Evolutionary conservation across 148 eudicot genomes (phyloP), one percentile per base, ranked within the genome.

Genomic region (Amaranthus cruentus): DNA sequence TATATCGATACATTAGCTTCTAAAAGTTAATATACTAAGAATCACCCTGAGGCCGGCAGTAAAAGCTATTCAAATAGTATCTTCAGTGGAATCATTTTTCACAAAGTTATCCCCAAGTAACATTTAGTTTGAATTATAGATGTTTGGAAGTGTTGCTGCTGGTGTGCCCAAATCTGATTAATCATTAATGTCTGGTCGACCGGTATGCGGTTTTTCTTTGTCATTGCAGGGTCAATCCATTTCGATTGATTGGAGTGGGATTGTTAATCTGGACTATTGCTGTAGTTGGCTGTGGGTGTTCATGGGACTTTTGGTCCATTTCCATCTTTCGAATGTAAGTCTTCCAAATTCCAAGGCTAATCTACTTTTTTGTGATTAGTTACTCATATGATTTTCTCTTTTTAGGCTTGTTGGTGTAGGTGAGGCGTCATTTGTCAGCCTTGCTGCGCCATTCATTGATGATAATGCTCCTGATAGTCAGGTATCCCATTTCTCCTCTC

Each of bases 341-440:
- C 64, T 28, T 28, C 38, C 38, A 28, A 28, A 28, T 28, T 28
- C 38, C 38, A 28, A n/a, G 64, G 76, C 60, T 56, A 49, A 71
- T 42, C 56, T 50, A 66, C 63, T 28, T 57, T 6, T 65, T 75
- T 66, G 61, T 66, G 13, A 47, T 53, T 70, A 14, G 51, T 61
- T 66, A 55, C 68, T 80, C 69, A 68, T 58, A 68, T 15, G 7
- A 52, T 53, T 73, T 43, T 72, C 63, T 67, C 4, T 47, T 72
- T 55, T 63, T 80, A 95, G 99, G 99, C 86, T 95, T 75, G 99
- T 95, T 68, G 97, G 99, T 84, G 99, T 92, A 62, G 99, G 99
- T 48, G 97, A 95, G 88, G 99, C 99, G 62, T 95, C 97, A 72
- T 95, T 95, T 77, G 86, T 95, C 77, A 92, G 99, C 79, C 99